Percentiles rank a stretch among this genome's conserved stretches.
Evolutionary conservation across 768 basidiomycete genomes (phyloP).

Genomic region (Piloderma croceum): DNA sequence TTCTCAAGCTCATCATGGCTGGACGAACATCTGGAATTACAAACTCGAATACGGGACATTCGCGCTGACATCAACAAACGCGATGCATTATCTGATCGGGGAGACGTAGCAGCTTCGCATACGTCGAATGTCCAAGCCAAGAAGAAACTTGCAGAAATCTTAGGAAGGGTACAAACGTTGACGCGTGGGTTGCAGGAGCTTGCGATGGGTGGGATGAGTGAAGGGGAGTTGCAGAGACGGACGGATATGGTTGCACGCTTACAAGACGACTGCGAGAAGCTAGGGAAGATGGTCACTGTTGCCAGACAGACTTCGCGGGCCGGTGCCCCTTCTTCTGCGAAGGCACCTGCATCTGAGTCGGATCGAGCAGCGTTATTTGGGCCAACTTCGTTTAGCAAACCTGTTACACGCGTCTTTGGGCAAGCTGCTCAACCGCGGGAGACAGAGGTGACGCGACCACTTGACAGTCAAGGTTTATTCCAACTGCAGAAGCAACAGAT

Average conservation of each 20-base stretch:
- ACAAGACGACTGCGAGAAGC: constrained; percentile 87
- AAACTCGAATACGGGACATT: constrained; percentile 70
- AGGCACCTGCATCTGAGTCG: constrained; percentile 42
- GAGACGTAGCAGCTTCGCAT: constrained; percentile 71
- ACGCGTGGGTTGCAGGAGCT: constrained; percentile 64
- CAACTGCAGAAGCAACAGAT: constrained; percentile 78
- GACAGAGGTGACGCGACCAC: constrained; percentile 78
- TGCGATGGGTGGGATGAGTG: constrained; percentile 66
- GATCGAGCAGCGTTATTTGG: constrained; percentile 67
- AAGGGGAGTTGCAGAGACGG: constrained; percentile 88
- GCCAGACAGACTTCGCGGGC: constrained; percentile 49
- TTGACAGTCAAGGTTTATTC: constrained; percentile 79
- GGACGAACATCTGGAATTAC: constrained; percentile 79
- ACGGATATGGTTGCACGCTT: constrained; percentile 85
- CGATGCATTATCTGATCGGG: constrained; percentile 73
- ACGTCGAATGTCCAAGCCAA: constrained; percentile 81
- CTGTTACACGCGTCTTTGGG: constrained; percentile 77
- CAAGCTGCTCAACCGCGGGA: constrained; percentile 57
- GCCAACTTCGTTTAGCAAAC: constrained; percentile 35
- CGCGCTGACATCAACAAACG: constrained; percentile 85
- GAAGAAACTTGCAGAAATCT: constrained; percentile 70
- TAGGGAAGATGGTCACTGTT: constrained; percentile 80
- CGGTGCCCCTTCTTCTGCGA: constrained; percentile 28
- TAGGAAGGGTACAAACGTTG: constrained; percentile 68
- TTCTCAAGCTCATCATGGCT: constrained; percentile 84